phyloP scores from a whole-genome alignment of 176 grass and related monocot genomes.

The Metroxylon sagu region DNA sequence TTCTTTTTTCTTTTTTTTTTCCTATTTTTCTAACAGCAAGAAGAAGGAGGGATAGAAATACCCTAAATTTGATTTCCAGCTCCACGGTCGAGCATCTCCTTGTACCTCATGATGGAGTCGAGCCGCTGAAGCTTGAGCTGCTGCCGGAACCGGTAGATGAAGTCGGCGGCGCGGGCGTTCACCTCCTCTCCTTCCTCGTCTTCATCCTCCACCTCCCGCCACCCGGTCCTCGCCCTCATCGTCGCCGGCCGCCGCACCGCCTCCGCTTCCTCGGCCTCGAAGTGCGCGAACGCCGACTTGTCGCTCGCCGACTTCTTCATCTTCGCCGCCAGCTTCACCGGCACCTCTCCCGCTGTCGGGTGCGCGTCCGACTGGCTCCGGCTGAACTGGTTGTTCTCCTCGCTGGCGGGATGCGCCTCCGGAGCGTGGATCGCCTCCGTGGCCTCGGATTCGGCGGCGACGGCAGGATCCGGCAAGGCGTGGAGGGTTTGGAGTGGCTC shows the following conservation, averaged over 20 bases:
- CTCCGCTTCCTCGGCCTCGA: conserved; percentile 31
- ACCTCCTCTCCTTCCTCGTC: conserved; percentile 18
- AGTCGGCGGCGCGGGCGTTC: conserved; percentile 23
- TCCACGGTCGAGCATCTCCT: conserved; percentile 47
- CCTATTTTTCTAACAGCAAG: no score
- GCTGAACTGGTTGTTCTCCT: conserved; percentile 24
- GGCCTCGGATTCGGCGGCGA: no score
- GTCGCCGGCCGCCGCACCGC: neutral
- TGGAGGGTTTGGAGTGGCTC: conserved; percentile 3
- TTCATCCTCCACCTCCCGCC: conserved; percentile 16
- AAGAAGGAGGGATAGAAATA: no score
- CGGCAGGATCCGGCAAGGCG: no score
- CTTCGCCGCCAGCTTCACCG: conserved; percentile 24
- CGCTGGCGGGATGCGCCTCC: no score
- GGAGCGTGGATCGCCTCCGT: no score
- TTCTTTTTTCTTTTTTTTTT: no score
- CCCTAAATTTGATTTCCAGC: no score
- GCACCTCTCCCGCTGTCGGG: conserved; percentile 13
- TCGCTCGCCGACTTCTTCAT: conserved; percentile 86
- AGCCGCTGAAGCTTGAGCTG: conserved; percentile 79
- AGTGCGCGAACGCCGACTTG: conserved; percentile 62
- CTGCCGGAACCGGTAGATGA: conserved; percentile 34
- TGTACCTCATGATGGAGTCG: conserved; percentile 67
- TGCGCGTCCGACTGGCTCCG: conserved; percentile 48
- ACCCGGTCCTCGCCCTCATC: neutral